Conservation (phyloP, 2,329 filamentous ascomycete genomes). For the Venturia pyrina region DNA sequence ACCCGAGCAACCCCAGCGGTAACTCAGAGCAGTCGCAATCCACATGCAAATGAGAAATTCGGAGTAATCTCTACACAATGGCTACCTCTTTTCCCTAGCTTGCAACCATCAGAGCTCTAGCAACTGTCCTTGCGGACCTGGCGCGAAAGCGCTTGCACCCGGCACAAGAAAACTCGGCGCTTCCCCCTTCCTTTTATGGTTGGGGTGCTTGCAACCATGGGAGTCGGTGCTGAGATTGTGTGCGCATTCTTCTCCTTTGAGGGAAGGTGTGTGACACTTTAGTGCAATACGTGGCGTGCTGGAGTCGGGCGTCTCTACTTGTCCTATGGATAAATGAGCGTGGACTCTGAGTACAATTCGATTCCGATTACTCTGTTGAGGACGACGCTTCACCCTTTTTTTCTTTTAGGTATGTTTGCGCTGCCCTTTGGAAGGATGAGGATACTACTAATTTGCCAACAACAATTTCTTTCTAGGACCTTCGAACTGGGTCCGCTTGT, state of each 20-base stretch:
- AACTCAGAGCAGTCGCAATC: conserved; percentile 18
- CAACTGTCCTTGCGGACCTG: conserved; percentile 76
- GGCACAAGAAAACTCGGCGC: conserved; percentile 87
- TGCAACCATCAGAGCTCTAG: conserved; percentile 24
- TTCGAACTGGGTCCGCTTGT: background rate
- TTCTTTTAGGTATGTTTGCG: conserved; percentile 39
- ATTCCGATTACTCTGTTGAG: conserved; percentile 88
- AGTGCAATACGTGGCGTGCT: conserved; percentile 92
- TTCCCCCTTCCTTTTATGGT: conserved; percentile 22
- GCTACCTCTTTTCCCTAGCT: conserved; percentile 18
- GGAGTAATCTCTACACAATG: conserved; percentile 77
- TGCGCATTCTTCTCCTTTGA: conserved; percentile 23
- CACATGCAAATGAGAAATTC: conserved; percentile 90
- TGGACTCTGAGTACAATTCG: conserved; percentile 56
- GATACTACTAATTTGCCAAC: conserved; percentile 32
- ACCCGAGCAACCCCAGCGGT: conserved; percentile 17
- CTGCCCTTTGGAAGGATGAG: conserved; percentile 12
- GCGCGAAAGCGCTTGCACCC: conserved; percentile 76
- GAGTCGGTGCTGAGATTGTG: conserved; percentile 93
- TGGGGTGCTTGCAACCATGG: conserved; percentile 51
- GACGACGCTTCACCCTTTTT: conserved; percentile 56
- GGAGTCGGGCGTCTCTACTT: conserved; percentile 26
- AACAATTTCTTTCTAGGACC: background rate
- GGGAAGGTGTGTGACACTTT: conserved; percentile 54
- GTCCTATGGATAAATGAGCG: conserved; percentile 24